Conservation (phyloP, 345 rosid genomes). For the Arabis alpina region DNA sequence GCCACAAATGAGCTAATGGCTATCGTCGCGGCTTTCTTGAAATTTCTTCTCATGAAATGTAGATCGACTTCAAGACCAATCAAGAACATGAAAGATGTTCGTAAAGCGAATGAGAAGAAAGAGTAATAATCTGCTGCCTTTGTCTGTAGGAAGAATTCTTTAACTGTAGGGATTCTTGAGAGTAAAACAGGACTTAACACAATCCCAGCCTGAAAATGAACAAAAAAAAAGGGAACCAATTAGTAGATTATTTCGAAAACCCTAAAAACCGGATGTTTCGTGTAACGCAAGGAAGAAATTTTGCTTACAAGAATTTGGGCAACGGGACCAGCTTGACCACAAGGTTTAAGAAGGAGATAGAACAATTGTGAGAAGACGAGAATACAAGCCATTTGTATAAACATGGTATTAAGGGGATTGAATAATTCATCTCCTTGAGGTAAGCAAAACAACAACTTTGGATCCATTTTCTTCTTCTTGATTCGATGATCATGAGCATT, state of each 20-base stretch:
- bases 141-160: conserved; percentile 57
- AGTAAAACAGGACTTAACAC: conserved; percentile 69
- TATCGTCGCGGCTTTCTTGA: conserved; percentile 49
- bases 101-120: conserved; percentile 51
- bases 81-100: conserved; percentile 76
- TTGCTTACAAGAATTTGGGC: conserved; percentile 72
- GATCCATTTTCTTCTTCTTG: conserved; percentile 45
- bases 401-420: conserved; percentile 70
- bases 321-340: conserved; percentile 84
- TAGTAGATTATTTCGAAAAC: neutral
- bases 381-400: conserved; percentile 71
- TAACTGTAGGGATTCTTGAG: conserved; percentile 53
- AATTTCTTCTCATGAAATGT: conserved; percentile 55
- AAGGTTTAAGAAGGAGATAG: conserved; percentile 68
- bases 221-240: neutral
- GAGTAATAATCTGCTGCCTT: conserved; percentile 60
- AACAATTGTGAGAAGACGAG: conserved; percentile 88
- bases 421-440: conserved; percentile 47
- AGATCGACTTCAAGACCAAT: conserved; percentile 75
- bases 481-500: conserved; percentile 40
- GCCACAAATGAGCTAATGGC: conserved; percentile 51
- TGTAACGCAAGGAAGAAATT: conserved; percentile 8
- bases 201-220: conserved; percentile 71
- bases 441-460: conserved; percentile 43
- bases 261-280: neutral